Base-by-base conservation (phyloP, 106 monocot species). In the Dioscorea dumetorum region DNA sequence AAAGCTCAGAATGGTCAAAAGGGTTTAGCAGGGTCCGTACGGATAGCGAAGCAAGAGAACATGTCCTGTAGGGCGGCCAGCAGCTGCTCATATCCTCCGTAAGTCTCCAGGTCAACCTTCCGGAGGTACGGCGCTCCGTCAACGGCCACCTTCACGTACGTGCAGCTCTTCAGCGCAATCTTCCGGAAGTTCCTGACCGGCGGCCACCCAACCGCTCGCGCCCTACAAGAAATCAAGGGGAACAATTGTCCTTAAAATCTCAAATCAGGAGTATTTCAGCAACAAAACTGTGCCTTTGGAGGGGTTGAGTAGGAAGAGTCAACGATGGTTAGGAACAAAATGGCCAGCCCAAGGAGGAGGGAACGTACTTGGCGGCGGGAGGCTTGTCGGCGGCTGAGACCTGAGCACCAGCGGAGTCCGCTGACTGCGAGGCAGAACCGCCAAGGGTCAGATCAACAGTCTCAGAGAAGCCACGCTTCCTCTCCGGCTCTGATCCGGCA, bases 121-220 rank as follows among this genome's bases (percentile, higher is more conserved):
- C 97, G 80, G 11, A 97, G 80, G 57, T 97, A 97, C 0, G 97
- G 97, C 9, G 91, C 97, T 0, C 97, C 97, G 64, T 97, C 97
- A 63, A 97, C 88, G 49, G 86, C 86, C 2, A 97, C 97, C 58
- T 97, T 97, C 50, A 97, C 97, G 48, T 81, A 89, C 21, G 77
- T 82, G 70, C 80, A 82, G 60, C 76, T 84, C 70, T 84, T 97
- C 23, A 85, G 61, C 32, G 73, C 88, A 71, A 78, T 91, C 77
- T 74, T 83, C 63, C 88, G 65, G 81, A 79, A 88, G 9, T 87
- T 75, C 62, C 91, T 87, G 74, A 95, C 95, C 19, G 95, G 95
- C 48, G 95, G 95, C 95, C 95, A 95, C 49, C 95, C 95, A 59
- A 95, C 88, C 60, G 91, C 85, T 63, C 81, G 85, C 12, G 85